Percentiles rank a stretch among this genome's conserved stretches.
Conservation (phyloP, 495 filamentous ascomycete species). For the Hypoxylon rickii region DNA sequence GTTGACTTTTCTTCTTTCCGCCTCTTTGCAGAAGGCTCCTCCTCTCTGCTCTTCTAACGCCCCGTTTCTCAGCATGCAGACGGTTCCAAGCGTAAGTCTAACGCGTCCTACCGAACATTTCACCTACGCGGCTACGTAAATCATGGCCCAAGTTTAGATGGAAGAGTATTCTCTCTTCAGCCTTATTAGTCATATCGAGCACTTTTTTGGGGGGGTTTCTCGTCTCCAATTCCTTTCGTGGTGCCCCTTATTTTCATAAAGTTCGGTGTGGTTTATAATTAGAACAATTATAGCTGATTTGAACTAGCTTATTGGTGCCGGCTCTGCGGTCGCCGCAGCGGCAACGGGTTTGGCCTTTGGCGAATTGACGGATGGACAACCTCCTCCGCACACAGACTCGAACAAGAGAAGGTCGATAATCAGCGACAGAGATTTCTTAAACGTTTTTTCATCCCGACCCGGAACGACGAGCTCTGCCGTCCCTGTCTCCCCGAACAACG, state of each 20-base stretch:
- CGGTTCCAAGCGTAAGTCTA: constrained; percentile 66
- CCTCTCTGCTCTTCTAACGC: constrained; percentile 45
- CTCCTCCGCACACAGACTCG: constrained; percentile 29
- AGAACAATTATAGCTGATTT: constrained; percentile 21
- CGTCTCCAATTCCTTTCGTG: not conserved
- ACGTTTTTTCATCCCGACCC: constrained; percentile 46
- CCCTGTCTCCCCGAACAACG: constrained; percentile 40
- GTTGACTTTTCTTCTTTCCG: constrained; percentile 42
- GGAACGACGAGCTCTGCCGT: constrained; percentile 43
- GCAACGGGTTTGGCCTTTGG: constrained; percentile 60
- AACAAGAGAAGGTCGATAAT: constrained; percentile 51
- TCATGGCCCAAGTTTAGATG: no score
- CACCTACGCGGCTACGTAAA: not conserved
- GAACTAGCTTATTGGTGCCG: constrained; percentile 59
- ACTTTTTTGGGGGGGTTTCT: not conserved
- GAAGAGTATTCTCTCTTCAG: not conserved
- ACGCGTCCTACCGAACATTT: constrained; percentile 7
- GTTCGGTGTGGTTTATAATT: constrained; percentile 6
- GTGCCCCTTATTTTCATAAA: not conserved
- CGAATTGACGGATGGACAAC: constrained; percentile 41
- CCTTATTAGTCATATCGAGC: not conserved
- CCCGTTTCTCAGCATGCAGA: constrained; percentile 60
- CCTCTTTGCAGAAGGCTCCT: constrained; percentile 44
- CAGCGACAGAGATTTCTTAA: constrained; percentile 45
- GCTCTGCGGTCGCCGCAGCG: constrained; percentile 63